Base-by-base conservation (phyloP, 805 yeast species). In the Yueomyces sp. region DNA sequence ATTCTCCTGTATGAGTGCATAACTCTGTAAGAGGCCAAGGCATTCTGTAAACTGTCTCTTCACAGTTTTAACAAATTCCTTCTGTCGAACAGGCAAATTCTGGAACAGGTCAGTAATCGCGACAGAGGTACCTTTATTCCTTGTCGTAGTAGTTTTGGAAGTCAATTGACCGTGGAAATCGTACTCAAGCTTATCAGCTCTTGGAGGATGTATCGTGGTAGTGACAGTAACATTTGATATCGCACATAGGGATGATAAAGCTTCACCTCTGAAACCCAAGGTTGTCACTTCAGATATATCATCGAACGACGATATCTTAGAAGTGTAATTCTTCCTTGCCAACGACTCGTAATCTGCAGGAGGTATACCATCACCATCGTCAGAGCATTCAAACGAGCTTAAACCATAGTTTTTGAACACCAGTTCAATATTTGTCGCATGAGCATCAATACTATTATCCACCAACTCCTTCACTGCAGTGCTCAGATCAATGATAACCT, bases 401-500 rank as follows among this genome's bases (percentile, higher is more conserved):
- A 80, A 50, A 1, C 96, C 96, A 59, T 82, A 74, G 50, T 85
- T 77, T 52, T 68, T 69, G 52, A 90, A 76, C 2, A 66, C 65
- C 12, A 90, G 65, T 41, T 85, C 94, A 31, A 92, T 68, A 42
- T 73, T 74, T 0, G 74, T 68, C 7, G 92, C 73, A 27, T 70
- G 60, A 0, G 96, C 92, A 63, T 92, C 98, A 5, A 90, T 64
- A 31, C 92, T 67, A 57, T 90, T 90, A 54, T 90, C 98, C 2
- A 92, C 69, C 2, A 88, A 64, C 58, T 90, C 98, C 56, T 90
- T 90, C 31, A 82, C 78, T 0, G 85, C 82, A 0, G 90, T 77
- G 0, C 76, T 68, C 38, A 92, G 62, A 52, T 85, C 95, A 4
- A 79, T 74, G 9, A 92, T 83, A 11, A 92, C 97, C 59, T 92